Evolutionary conservation across 2,329 filamentous ascomycete genomes (phyloP).

Genomic region (Tolypocladium tundrense): DNA sequence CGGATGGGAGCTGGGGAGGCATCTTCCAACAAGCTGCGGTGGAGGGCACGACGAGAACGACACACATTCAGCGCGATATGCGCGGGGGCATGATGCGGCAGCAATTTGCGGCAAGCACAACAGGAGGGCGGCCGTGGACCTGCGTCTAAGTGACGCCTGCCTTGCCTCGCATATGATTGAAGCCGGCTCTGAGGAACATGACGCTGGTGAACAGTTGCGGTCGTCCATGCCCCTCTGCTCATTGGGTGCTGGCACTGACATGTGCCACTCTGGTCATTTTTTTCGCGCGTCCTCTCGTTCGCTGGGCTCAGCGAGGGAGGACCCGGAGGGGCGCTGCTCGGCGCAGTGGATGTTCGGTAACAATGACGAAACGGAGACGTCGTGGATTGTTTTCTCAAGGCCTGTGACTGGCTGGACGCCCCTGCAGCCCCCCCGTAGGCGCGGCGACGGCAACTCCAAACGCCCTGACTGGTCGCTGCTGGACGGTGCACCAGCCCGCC

Average conservation of each 20-base stretch:
- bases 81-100: neutral
- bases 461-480: neutral
- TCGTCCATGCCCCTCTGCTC: too few species aligned
- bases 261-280: slow-evolving; percentile 2
- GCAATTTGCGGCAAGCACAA: neutral
- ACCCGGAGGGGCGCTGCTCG: neutral
- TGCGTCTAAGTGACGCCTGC: neutral
- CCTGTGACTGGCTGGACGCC: slow-evolving; percentile 12
- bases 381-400: slow-evolving; percentile 14
- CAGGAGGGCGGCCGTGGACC: neutral
- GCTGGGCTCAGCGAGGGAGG: neutral
- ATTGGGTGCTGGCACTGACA: neutral
- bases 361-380: slow-evolving; percentile 6
- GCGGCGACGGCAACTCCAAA: neutral
- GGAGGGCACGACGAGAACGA: too few species aligned
- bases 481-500: neutral
- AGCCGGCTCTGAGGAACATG: neutral
- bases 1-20: neutral
- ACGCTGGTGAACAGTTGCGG: neutral
- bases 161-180: neutral
- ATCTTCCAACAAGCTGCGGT: neutral
- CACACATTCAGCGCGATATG: too few species aligned
- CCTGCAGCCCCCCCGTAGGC: neutral
- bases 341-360: slow-evolving; percentile 4
- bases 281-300: slow-evolving; percentile 1